Evolutionary conservation across 768 basidiomycete genomes (phyloP), one percentile per base, ranked within the genome.

Genomic region (Cyathus striatus): DNA sequence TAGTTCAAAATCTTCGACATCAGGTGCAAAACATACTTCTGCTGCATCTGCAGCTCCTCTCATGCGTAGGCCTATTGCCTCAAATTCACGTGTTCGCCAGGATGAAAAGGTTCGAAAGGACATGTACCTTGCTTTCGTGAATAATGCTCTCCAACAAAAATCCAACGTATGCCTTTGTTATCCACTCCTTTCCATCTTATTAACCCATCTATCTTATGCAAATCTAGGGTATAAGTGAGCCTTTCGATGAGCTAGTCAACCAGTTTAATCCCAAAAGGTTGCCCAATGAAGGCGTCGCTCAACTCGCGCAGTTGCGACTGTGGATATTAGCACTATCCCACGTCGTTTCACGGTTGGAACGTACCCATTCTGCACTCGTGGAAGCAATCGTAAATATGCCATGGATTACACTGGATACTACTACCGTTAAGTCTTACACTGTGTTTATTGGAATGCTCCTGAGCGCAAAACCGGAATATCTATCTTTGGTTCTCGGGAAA

Each of bases 301-400:
- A 72, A 49, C 67, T 73, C 16, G 52, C 72, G 0, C 80, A 90
- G 50, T 64, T 94, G 36, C 80, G 86, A 9, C 66, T 82, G 4
- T 93, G 89, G 87, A 75, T 99, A 23, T 72, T 82, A 23, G 90
- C 92, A 0, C 74, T 99, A 21, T 87, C 90, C 1, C 90, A 97
- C 55, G 89, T 92, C 46, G 90, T 97, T 42, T 94, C 92, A 20
- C 79, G 90, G 32, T 72, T 99, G 23, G 93, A 92, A 52, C 81
- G 81, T 38, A 71, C 76, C 6, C 94, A 98, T 58, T 69, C 81
- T 13, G 58, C 79, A 0, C 78, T 99, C 23, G 84, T 97, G 26
- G 81, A 93, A 48, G 90, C 93, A 12, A 79, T 98, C 45, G 72
- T 97, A 33, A 75, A 74, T 48, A 73, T 97, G 56, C 90, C 92